Percentiles rank a stretch among this genome's conserved stretches.
Conservation (phyloP, 768 basidiomycete species). For the Suillus tomentosus region DNA sequence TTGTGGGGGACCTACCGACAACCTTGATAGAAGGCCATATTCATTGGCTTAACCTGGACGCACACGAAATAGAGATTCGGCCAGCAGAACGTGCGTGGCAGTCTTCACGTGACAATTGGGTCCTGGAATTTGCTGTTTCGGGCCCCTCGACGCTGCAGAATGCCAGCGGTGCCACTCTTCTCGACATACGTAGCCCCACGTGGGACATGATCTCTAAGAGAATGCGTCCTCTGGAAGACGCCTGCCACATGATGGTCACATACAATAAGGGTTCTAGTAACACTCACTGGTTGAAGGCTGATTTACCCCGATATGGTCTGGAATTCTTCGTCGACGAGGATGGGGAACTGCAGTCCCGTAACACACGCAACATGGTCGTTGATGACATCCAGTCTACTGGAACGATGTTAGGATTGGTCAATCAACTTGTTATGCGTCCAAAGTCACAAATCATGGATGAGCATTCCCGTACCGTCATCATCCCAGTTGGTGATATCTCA, state of each 20-base stretch:
- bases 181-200: conserved; percentile 31
- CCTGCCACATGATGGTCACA: conserved; percentile 27
- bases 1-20: conserved; percentile 29
- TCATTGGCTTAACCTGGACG: conserved; percentile 35
- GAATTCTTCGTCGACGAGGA: conserved; percentile 40
- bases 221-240: conserved; percentile 26
- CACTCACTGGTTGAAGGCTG: conserved; percentile 25
- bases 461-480: conserved; percentile 32
- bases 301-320: conserved; percentile 44
- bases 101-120: conserved; percentile 30
- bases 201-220: conserved; percentile 30
- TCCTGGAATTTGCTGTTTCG: conserved; percentile 18
- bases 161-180: conserved; percentile 14
- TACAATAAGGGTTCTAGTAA: background rate
- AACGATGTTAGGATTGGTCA: conserved; percentile 46
- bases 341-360: conserved; percentile 41
- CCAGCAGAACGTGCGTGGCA: conserved; percentile 30
- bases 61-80: conserved; percentile 29
- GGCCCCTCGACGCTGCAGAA: conserved; percentile 14
- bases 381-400: conserved; percentile 43
- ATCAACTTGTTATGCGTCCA: conserved; percentile 43
- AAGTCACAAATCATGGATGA: conserved; percentile 10
- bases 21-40: conserved; percentile 25
- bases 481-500: conserved; percentile 39
- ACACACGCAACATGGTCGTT: conserved; percentile 44